Evolutionary conservation across 306 rosid species (phyloP), one percentile per base, ranked within the genome.

Genomic region (Benincasa hispida): DNA sequence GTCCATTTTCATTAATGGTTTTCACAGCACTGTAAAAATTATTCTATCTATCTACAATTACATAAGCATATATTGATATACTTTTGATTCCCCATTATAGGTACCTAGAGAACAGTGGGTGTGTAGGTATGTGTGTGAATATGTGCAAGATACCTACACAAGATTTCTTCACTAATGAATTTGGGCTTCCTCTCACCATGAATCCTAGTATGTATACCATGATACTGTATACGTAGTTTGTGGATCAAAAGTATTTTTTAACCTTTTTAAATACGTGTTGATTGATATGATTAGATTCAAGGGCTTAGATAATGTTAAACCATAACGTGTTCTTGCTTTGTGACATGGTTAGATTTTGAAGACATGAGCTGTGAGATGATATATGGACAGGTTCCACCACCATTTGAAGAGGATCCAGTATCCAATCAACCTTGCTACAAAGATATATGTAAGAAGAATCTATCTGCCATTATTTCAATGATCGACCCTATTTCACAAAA

Each of bases 361-460:
- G 97, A 94, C 79, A 94, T 92, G 96, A 92, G 96, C 77, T 91
- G 97, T 80, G 98, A 92, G 30, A 92, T 94, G 98, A 96, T 90
- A 82, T 94, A 91, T 69, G 97, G 98, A 42, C 92, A 91, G 89
- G 79, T 78, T 45, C 98, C 97, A 30, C 92, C 90, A 35, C 77
- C 93, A 62, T 84, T 92, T 75, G 97, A 94, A 85, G 95, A 90
- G 53, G 98, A 94, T 78, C 93, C 93, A 1, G 97, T 86, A 24
- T 83, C 99, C 66, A 94, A 89, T 47, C 95, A 90, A 81, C 93
- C 97, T 70, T 94, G 96, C 72, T 89, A 83, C 81, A 61, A 90
- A 76, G 85, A 85, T 39, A 87, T 90, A 77, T 90, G 96, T 94
- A 86, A 87, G 96, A 68, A 5, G 32, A 24, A 70, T 70, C 13